Conservation (phyloP, 1,284 basidiomycete species). For the Pholiota adiposa region DNA sequence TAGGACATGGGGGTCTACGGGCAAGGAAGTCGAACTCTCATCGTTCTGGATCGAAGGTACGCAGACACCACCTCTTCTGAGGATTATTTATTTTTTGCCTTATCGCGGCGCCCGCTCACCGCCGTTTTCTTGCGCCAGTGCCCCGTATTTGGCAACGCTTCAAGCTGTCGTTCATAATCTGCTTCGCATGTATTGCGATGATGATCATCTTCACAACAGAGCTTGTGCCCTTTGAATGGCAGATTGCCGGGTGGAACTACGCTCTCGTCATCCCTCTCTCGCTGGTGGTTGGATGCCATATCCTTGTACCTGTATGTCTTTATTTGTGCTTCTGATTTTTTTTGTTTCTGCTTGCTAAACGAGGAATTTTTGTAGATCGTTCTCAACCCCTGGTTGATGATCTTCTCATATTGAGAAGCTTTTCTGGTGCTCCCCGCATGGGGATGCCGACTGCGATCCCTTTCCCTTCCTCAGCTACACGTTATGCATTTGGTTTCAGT, state of each 20-base stretch:
- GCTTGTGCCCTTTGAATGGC: constrained; percentile 66
- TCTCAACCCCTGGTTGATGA: constrained; percentile 80
- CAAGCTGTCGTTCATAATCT: constrained; percentile 68
- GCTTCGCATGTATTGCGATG: constrained; percentile 50
- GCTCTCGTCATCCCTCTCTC: constrained; percentile 71
- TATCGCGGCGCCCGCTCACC: neutral
- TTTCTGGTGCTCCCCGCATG: neutral
- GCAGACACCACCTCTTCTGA: neutral
- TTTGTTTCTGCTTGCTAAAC: neutral
- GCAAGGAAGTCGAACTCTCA: constrained; percentile 81
- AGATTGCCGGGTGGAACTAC: constrained; percentile 62
- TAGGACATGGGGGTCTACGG: constrained; percentile 75
- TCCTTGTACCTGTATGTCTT: constrained; percentile 63
- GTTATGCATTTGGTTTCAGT: neutral
- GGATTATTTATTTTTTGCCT: neutral
- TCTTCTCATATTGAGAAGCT: constrained; percentile 62
- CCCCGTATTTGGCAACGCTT: constrained; percentile 79
- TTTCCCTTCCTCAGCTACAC: neutral
- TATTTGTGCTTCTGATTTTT: constrained; percentile 8
- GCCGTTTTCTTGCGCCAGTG: constrained; percentile 36
- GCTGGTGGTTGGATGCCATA: constrained; percentile 64
- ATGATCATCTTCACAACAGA: constrained; percentile 61
- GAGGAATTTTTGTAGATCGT: constrained; percentile 52
- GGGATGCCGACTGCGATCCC: neutral
- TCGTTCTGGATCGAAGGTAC: constrained; percentile 84